These are phyloP conservation scores for Pythium aphanidermatum DNA, from an alignment of 352 stramenopile genomes.

Conservation along the genomic window DNA sequence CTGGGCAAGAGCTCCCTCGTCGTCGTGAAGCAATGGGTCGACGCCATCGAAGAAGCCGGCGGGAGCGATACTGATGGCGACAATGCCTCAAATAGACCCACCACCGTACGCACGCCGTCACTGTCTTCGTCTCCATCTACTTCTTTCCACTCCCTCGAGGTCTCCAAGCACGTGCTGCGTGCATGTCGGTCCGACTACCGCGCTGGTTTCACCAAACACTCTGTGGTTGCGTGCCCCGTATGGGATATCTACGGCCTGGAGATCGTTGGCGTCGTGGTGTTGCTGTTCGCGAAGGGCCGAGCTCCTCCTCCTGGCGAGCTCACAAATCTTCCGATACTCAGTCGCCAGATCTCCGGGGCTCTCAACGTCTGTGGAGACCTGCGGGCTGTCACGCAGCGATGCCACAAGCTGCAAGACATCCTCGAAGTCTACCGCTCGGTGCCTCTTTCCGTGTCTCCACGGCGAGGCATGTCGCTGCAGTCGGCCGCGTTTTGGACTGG, in stretches of 20 bases:
- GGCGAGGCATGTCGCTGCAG: constrained; percentile 8
- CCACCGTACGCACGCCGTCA: background rate
- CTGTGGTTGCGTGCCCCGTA: constrained; percentile 61
- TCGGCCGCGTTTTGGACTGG: constrained; percentile 13
- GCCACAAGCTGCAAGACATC: constrained; percentile 39
- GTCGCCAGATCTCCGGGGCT: constrained; percentile 59
- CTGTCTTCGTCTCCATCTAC: no score
- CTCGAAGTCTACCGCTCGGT: constrained; percentile 28
- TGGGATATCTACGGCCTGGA: constrained; percentile 58
- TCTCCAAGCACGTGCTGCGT: constrained; percentile 29
- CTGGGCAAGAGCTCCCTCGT: constrained; percentile 36
- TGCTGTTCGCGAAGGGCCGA: constrained; percentile 36
- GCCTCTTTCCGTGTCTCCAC: background rate
- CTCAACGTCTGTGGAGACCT: constrained; percentile 69
- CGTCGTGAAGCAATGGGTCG: constrained; percentile 49
- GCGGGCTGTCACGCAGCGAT: constrained; percentile 30
- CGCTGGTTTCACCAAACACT: constrained; percentile 49
- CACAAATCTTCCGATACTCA: constrained; percentile 52
- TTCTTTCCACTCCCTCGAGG: background rate
- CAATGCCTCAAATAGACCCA: background rate
- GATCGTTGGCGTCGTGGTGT: constrained; percentile 57
- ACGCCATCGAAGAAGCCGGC: constrained; percentile 10
- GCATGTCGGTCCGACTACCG: constrained; percentile 31
- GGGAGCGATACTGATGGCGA: background rate
- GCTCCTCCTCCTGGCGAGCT: constrained; percentile 31